Conservation (phyloP, 169 alveolate genomes). For the Cryptosporidium meleagridis region DNA sequence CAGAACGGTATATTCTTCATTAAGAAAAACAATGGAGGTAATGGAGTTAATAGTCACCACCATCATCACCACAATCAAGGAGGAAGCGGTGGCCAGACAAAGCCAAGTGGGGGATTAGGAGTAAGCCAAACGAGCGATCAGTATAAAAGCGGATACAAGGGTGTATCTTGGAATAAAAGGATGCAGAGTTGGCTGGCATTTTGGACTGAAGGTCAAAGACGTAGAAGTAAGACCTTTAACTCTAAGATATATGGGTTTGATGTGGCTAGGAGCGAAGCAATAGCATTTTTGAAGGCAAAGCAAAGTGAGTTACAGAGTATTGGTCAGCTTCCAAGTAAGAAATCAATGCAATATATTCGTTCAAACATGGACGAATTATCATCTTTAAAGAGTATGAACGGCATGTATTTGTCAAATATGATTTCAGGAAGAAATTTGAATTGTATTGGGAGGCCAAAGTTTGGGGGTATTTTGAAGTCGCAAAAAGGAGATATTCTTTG, state of each 20-base stretch:
- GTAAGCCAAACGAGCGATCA: neutral
- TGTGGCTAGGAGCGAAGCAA: conserved; percentile 69
- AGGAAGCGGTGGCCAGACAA: neutral
- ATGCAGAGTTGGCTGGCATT: conserved; percentile 71
- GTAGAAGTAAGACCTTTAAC: conserved; percentile 64
- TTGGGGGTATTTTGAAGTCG: conserved; percentile 2
- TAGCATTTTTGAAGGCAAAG: conserved; percentile 70
- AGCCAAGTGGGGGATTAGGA: neutral
- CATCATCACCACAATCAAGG: neutral
- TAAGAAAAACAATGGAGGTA: conserved; percentile 30
- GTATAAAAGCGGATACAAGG: conserved; percentile 58
- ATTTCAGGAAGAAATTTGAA: neutral
- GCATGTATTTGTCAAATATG: conserved; percentile 16
- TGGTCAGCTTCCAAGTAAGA: conserved; percentile 52
- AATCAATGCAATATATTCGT: conserved; percentile 47
- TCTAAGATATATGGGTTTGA: conserved; percentile 69
- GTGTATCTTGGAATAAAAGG: conserved; percentile 70
- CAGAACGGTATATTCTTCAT: conserved; percentile 51
- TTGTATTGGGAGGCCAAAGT: neutral
- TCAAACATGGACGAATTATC: conserved; percentile 26
- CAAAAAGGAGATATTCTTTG: neutral
- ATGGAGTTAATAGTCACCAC: neutral
- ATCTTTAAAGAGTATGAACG: conserved; percentile 22
- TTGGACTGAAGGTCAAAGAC: conserved; percentile 70
- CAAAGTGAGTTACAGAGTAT: conserved; percentile 60